Evolutionary conservation across 768 basidiomycete genomes (phyloP).

Genomic region (Hortiboletus flavorubellus): DNA sequence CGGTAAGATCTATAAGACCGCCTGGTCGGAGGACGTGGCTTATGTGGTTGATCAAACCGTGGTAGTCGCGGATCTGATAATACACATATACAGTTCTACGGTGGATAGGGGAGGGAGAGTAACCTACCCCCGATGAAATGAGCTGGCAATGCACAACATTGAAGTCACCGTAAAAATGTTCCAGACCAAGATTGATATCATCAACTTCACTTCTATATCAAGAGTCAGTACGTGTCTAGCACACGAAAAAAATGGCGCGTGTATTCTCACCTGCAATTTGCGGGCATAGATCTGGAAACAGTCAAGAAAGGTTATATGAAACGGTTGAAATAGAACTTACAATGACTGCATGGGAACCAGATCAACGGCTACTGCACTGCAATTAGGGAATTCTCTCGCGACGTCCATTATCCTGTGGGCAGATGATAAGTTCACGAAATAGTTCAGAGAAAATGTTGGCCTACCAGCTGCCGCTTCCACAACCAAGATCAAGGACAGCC

Average conservation of each 20-base stretch:
- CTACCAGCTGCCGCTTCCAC: slow-evolving; percentile 77
- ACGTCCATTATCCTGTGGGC: slow-evolving; percentile 67
- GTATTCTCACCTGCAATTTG: slow-evolving; percentile 57
- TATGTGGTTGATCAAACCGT: slow-evolving; percentile 61
- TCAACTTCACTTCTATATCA: slow-evolving; percentile 70
- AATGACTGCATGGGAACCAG: slow-evolving; percentile 73
- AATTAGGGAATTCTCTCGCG: slow-evolving; percentile 68
- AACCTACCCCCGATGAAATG: slow-evolving; percentile 67
- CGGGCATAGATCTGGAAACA: slow-evolving; percentile 55
- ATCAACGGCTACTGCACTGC: slow-evolving; percentile 70
- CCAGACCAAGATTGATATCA: slow-evolving; percentile 80
- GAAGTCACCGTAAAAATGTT: slow-evolving; percentile 78
- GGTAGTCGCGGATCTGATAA: slow-evolving; percentile 65
- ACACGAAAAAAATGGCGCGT: background rate
- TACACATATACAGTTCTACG: slow-evolving; percentile 13
- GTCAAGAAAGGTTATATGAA: slow-evolving; percentile 17
- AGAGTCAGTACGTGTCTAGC: slow-evolving; percentile 1
- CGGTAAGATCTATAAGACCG: slow-evolving; percentile 62
- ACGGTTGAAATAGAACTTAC: slow-evolving; percentile 38
- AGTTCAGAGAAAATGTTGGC: slow-evolving; percentile 10
- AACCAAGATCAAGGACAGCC: slow-evolving; percentile 69
- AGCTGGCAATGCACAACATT: slow-evolving; percentile 72
- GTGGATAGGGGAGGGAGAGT: slow-evolving; percentile 5
- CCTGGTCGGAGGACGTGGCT: slow-evolving; percentile 63
- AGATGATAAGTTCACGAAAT: slow-evolving; percentile 6